A percentile compares a stretch with the other conserved stretches of the same genome.
phyloP scores from a whole-genome alignment of 768 basidiomycete genomes.

The Pleurotus pulmonarius region DNA sequence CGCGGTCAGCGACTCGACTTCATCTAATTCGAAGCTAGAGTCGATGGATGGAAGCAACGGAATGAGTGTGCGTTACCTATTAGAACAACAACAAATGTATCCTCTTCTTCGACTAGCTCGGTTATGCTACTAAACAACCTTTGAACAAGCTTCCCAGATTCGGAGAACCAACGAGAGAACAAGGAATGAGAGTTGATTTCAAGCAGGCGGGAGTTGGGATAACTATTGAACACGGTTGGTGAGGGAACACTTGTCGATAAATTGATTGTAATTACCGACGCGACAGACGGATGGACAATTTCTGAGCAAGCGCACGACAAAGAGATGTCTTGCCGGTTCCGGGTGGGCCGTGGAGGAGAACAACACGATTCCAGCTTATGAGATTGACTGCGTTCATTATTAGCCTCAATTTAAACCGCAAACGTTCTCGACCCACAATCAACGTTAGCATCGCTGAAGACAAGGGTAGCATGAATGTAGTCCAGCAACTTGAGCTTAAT shows the following conservation, averaged over 20 bases:
- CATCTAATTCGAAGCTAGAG: slow-evolving; percentile 49
- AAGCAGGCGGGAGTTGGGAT: slow-evolving; percentile 80
- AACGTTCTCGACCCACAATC: slow-evolving; percentile 54
- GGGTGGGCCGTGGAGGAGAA: slow-evolving; percentile 93
- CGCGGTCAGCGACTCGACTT: slow-evolving; percentile 94
- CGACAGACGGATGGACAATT: slow-evolving; percentile 86
- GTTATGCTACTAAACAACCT: slow-evolving; percentile 84
- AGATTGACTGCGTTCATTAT: slow-evolving; percentile 63
- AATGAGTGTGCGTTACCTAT: slow-evolving; percentile 56
- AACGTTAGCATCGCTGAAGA: slow-evolving; percentile 87
- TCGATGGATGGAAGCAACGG: not conserved
- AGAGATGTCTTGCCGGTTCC: slow-evolving; percentile 97
- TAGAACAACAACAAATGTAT: slow-evolving; percentile 87
- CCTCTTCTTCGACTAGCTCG: slow-evolving; percentile 90
- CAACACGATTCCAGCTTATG: slow-evolving; percentile 93
- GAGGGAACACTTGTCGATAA: too few relatives aligned
- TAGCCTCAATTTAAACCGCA: slow-evolving; percentile 5
- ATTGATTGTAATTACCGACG: slow-evolving; percentile 51
- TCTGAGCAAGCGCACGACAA: slow-evolving; percentile 93
- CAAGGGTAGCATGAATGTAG: slow-evolving; percentile 90
- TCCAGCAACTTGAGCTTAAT: slow-evolving; percentile 88
- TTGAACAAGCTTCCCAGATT: slow-evolving; percentile 97
- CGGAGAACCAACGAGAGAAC: slow-evolving; percentile 99
- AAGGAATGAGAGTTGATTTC: slow-evolving; percentile 99
- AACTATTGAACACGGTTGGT: slow-evolving; percentile 41